These are phyloP conservation scores for Thuja plicata DNA, from an alignment of 83 land plant genomes.

Conservation along the genomic window DNA sequence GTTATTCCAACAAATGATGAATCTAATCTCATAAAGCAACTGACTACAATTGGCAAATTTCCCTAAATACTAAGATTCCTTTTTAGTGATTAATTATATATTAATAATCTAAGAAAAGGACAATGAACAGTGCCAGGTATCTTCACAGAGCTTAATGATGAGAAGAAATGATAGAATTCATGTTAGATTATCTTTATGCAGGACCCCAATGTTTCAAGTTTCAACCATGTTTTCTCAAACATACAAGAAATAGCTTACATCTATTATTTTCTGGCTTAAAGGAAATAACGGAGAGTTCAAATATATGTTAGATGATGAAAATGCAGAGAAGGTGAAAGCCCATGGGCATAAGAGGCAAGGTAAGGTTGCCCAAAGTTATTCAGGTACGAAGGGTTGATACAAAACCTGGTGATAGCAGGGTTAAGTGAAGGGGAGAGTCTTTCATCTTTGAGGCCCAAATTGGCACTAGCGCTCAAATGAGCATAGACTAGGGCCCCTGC, in stretches of 20 bases:
- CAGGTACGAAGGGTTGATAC: too few relatives aligned
- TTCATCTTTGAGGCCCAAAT: too few relatives aligned
- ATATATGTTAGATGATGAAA: not conserved
- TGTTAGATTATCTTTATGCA: not conserved
- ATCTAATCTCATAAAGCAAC: not conserved
- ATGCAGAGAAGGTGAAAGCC: too few relatives aligned
- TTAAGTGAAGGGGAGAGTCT: too few relatives aligned
- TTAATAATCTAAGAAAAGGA: not conserved
- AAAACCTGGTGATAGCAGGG: too few relatives aligned
- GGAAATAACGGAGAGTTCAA: not conserved
- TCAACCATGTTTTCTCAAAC: not conserved
- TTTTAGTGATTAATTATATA: not conserved
- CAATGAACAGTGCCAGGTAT: not conserved
- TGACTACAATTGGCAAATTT: not conserved
- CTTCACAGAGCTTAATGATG: not conserved
- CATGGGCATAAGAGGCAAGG: too few relatives aligned
- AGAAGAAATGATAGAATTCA: not conserved
- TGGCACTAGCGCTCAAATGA: too few relatives aligned
- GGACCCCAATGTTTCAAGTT: not conserved
- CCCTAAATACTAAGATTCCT: not conserved
- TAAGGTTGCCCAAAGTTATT: too few relatives aligned
- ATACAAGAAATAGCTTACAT: not conserved
- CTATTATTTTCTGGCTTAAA: not conserved
- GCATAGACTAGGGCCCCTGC: too few relatives aligned
- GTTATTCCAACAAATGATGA: not conserved